Evolutionary conservation across 768 basidiomycete genomes (phyloP).

Genomic region (Leucocoprinus birnbaumii): DNA sequence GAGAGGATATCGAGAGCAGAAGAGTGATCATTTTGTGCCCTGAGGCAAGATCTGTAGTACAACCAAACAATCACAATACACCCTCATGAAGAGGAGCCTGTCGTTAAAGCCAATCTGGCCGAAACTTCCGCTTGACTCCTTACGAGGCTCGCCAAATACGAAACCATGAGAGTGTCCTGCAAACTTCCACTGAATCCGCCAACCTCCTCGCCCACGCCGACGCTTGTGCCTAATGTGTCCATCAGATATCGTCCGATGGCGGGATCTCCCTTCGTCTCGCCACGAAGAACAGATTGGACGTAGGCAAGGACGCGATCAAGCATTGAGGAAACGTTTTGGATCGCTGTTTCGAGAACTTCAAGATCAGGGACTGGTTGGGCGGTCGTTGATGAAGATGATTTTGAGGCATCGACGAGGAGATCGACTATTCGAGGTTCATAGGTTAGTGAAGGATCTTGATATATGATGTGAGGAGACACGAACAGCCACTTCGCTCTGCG

Average conservation of each 20-base stretch:
- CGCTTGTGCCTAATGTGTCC: conserved; percentile 77
- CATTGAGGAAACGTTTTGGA: conserved; percentile 69
- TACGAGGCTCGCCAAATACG: conserved; percentile 91
- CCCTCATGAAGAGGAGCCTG: conserved; percentile 42
- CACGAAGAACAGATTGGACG: conserved; percentile 75
- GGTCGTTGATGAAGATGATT: conserved; percentile 42
- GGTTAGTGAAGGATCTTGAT: conserved; percentile 5
- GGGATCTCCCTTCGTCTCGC: conserved; percentile 76
- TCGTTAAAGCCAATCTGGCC: conserved; percentile 76
- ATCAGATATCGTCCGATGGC: conserved; percentile 90
- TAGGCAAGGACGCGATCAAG: conserved; percentile 85
- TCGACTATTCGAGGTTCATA: conserved; percentile 54
- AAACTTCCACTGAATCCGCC: conserved; percentile 70
- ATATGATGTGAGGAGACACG: conserved; percentile 27
- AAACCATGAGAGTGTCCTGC: conserved; percentile 91
- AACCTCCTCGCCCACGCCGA: conserved; percentile 61
- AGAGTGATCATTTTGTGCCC: not conserved
- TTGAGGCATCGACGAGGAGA: conserved; percentile 54
- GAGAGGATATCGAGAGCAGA: not conserved
- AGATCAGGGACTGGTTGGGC: conserved; percentile 66
- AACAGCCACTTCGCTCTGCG: conserved; percentile 83
- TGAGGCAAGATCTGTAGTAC: not conserved
- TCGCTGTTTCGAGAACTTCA: conserved; percentile 71
- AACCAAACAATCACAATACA: not conserved
- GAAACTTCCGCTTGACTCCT: conserved; percentile 93